These are phyloP conservation scores for Phlebiopsis gigantea DNA, from an alignment of 768 basidiomycete species.

Conservation along the genomic window DNA sequence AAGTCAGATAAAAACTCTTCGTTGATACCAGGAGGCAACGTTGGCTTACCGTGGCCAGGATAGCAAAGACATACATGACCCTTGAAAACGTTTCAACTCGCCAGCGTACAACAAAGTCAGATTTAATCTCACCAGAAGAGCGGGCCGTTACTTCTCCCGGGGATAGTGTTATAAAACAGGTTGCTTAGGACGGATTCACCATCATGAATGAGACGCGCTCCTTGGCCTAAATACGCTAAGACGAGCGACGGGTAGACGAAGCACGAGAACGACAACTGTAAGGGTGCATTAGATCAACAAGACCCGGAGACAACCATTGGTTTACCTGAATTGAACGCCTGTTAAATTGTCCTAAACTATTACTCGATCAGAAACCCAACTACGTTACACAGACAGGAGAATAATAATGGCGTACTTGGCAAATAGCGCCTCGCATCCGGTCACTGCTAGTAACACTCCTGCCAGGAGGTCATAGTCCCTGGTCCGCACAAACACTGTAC, in stretches of 20 bases:
- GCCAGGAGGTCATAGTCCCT: slow-evolving; percentile 53
- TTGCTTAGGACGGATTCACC: slow-evolving; percentile 45
- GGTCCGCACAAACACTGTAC: slow-evolving; percentile 61
- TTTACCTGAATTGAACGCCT: slow-evolving; percentile 22
- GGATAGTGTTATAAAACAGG: slow-evolving; percentile 62
- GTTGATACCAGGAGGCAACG: not conserved
- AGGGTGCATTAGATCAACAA: not conserved
- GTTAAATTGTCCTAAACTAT: slow-evolving; percentile 65
- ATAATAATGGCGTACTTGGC: slow-evolving; percentile 45
- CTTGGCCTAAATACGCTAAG: slow-evolving; percentile 71
- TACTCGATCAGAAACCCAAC: too few relatives aligned
- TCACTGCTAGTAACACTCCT: slow-evolving; percentile 61
- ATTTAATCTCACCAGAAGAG: slow-evolving; percentile 49
- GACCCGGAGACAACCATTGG: not conserved
- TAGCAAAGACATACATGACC: slow-evolving; percentile 56
- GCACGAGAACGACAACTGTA: slow-evolving; percentile 44
- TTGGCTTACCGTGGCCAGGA: slow-evolving; percentile 53
- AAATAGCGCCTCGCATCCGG: slow-evolving; percentile 65
- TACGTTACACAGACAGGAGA: too few relatives aligned
- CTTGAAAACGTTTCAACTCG: slow-evolving; percentile 21
- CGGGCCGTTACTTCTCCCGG: slow-evolving; percentile 44
- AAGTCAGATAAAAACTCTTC: not conserved
- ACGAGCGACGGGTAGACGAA: slow-evolving; percentile 58
- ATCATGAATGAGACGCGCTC: slow-evolving; percentile 51
- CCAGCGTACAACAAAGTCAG: not conserved